Conservation (phyloP, 345 rosid species). For the Hibiscus tridactylites region DNA sequence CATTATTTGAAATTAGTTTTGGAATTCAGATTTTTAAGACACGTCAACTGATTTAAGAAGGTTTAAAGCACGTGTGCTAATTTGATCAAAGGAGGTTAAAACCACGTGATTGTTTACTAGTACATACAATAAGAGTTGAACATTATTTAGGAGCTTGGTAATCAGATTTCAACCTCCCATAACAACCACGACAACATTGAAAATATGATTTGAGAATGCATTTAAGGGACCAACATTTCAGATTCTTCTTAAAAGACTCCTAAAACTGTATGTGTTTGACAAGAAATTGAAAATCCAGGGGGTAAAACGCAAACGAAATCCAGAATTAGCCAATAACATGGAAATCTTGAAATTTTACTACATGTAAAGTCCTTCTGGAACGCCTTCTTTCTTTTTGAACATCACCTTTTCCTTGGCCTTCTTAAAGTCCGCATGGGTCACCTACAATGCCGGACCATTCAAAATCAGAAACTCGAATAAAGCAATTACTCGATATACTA, state of each 20-base stretch:
- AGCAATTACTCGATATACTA: not conserved
- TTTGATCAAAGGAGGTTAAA: too few relatives aligned
- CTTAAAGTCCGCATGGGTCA: conserved; percentile 78
- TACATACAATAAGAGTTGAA: too few relatives aligned
- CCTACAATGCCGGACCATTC: conserved; percentile 30
- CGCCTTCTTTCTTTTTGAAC: conserved; percentile 99
- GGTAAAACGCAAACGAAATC: not conserved
- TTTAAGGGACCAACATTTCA: not conserved
- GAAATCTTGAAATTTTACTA: conserved; percentile 26
- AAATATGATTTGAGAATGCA: not conserved
- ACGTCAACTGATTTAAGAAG: too few relatives aligned
- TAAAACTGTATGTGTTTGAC: not conserved
- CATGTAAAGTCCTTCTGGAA: conserved; percentile 93
- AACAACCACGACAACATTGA: too few relatives aligned
- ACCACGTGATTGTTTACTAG: too few relatives aligned
- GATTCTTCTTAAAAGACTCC: not conserved
- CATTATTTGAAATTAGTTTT: too few relatives aligned
- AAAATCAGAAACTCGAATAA: not conserved
- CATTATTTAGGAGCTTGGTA: too few relatives aligned
- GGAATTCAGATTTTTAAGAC: too few relatives aligned
- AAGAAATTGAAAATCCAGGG: not conserved
- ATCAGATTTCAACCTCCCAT: too few relatives aligned
- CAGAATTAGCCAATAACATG: not conserved
- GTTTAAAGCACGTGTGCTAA: too few relatives aligned
- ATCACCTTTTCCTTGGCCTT: conserved; percentile 95